Base-by-base conservation (phyloP, 805 yeast species). In the Ogataea neopini region DNA sequence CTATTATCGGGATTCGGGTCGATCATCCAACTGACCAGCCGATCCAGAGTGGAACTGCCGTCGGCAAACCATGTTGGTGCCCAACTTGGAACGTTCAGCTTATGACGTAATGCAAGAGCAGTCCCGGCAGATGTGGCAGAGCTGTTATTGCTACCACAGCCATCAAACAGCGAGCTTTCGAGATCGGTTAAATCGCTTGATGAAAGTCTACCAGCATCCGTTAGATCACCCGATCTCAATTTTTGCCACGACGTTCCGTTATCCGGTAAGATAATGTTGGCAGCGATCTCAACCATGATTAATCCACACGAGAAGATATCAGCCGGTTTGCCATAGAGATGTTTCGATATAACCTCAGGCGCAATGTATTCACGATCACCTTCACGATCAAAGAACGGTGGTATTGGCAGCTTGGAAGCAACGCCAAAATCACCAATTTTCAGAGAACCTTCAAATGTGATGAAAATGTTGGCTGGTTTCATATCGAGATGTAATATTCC, bases 281-380 rank as follows among this genome's bases (percentile, higher is more conserved):
- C 96, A 2, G 99, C 98, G 58, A 89, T 86, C 65, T 94, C 99
- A 42, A 94, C 86, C 73, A 94, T 86, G 53, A 94, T 87, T 49
- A 94, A 73, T 1, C 99, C 99, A 42, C 91, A 77, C n/a, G 96
- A 86, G 64, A 94, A 94, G 3, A 94, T 83, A 64, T 94, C 99
- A 0, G 98, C 98, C 44, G 92, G 90, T 56, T 86, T 88, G 34
- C 89, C 90, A 63, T 94, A 94, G 37, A 79, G 77, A 62, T 88
- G 90, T 38, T 78, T 81, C 28, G 90, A 81, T 45, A 94, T 83
- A 19, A 94, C 83, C 65, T 94, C 99, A 1, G 99, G 99, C 0
- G 99, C 98, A 68, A 94, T 94, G 67, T 94, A 94, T 64, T 92
- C 96, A 44, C 98, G 75, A 67, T 94, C 99, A 22, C 99, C 99